Conservation (phyloP, 75 land plant genomes). For the Pseudotsuga menziesii region DNA sequence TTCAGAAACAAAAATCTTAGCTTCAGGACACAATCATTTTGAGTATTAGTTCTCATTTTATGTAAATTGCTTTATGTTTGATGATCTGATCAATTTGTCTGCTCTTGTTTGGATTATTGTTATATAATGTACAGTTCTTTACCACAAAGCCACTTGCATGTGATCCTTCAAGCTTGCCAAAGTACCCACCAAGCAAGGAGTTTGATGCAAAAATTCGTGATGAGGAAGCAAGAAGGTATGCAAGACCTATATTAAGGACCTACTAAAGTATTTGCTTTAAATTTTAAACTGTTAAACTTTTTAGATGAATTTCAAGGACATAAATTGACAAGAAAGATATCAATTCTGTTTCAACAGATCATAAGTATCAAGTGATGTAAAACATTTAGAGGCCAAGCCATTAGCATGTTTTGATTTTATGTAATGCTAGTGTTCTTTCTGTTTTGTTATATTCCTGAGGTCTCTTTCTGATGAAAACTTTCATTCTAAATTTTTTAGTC, state of each 20-base stretch:
- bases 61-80: no score
- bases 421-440: background rate
- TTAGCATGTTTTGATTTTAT: background rate
- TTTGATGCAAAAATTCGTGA: constrained; percentile 72
- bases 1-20: background rate
- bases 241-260: background rate
- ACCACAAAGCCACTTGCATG: constrained; percentile 72
- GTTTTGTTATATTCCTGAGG: background rate
- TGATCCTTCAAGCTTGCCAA: constrained; percentile 82
- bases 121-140: constrained; percentile 51
- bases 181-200: constrained; percentile 92
- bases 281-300: no score
- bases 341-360: background rate
- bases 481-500: background rate
- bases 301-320: background rate
- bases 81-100: background rate
- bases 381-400: background rate
- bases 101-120: background rate
- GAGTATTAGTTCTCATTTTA: no score
- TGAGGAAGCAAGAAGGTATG: constrained; percentile 68
- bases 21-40: background rate
- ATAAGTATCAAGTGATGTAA: background rate
- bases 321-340: background rate
- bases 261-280: no score
- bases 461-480: background rate